A percentile compares a stretch with the other conserved stretches of the same genome.
These are phyloP conservation scores for Starmerella riodocensis DNA, from an alignment of 805 yeast species.

Conservation along the genomic window DNA sequence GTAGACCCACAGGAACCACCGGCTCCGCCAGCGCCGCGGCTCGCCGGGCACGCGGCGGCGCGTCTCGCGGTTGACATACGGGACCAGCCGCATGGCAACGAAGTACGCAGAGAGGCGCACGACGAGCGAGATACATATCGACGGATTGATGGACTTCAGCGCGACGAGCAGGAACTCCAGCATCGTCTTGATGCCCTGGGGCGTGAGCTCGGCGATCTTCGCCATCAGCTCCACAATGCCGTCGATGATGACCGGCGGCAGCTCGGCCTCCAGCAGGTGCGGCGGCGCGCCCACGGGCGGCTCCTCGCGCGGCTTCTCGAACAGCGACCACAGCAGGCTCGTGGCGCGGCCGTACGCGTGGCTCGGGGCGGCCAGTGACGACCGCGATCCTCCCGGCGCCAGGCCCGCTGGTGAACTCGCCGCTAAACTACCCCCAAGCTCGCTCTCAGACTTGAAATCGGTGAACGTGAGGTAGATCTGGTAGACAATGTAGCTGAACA, in stretches of 20 bases:
- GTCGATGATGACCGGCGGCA: constrained; percentile 31
- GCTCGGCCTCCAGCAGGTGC: constrained; percentile 19
- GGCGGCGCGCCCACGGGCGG: background rate
- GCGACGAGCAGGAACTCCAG: constrained; percentile 37
- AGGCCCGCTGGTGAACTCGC: background rate
- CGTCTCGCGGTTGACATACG: constrained; percentile 36
- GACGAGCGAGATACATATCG: constrained; percentile 67
- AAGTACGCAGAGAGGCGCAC: constrained; percentile 73
- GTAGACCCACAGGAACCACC: constrained; percentile 38
- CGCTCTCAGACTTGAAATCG: constrained; percentile 40
- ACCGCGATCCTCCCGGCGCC: background rate
- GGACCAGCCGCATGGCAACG: constrained; percentile 89
- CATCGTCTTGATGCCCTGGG: constrained; percentile 31
- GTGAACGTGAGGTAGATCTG: constrained; percentile 90
- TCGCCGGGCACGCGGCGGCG: constrained; percentile 3
- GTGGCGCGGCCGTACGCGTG: background rate
- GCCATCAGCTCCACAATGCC: constrained; percentile 29
- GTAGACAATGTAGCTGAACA: constrained; percentile 83
- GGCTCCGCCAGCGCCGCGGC: constrained; percentile 17
- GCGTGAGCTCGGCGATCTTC: constrained; percentile 29
- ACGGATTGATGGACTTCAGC: constrained; percentile 55
- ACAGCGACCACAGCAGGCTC: constrained; percentile 4
- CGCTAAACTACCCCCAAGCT: no score
- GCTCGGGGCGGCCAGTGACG: background rate
- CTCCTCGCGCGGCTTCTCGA: background rate